These are phyloP conservation scores for Mortierella sp. DNA, from an alignment of 371 early-diverging fungal genomes.

Conservation along the genomic window DNA sequence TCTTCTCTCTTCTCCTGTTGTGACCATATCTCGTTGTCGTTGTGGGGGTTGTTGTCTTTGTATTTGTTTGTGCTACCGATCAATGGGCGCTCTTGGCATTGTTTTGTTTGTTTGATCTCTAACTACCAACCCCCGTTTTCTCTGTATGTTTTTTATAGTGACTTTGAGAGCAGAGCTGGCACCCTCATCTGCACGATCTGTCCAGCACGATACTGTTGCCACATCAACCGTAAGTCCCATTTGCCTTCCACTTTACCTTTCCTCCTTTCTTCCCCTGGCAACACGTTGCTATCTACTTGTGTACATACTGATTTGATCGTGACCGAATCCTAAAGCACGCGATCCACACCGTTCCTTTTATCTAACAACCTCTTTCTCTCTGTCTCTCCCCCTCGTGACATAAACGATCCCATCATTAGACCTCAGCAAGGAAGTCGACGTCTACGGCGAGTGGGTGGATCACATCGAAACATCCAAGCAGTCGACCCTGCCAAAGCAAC, in stretches of 20 bases:
- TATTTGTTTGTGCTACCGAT: neutral
- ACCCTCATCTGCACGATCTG: neutral
- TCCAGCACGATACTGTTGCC: neutral
- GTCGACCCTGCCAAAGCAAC: neutral
- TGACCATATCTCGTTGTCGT: neutral
- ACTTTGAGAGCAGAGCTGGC: neutral
- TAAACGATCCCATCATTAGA: slow-evolving; percentile 55
- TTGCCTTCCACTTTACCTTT: neutral
- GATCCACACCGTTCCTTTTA: neutral
- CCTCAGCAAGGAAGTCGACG: slow-evolving; percentile 83
- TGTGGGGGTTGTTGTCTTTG: neutral
- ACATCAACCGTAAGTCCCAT: neutral
- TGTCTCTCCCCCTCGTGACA: neutral
- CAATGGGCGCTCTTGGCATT: neutral
- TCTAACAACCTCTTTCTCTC: slow-evolving; percentile 22
- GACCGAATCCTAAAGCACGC: neutral
- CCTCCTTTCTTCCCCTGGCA: neutral
- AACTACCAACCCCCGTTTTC: neutral
- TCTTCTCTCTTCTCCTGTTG: neutral
- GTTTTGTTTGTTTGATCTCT: neutral
- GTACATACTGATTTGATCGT: neutral
- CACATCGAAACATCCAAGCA: neutral
- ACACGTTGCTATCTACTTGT: neutral
- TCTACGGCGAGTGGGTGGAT: slow-evolving; percentile 89
- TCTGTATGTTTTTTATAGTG: neutral